Evolutionary conservation across 768 basidiomycete genomes (phyloP), one percentile per base, ranked within the genome.

Genomic region (Lactarius vividus): DNA sequence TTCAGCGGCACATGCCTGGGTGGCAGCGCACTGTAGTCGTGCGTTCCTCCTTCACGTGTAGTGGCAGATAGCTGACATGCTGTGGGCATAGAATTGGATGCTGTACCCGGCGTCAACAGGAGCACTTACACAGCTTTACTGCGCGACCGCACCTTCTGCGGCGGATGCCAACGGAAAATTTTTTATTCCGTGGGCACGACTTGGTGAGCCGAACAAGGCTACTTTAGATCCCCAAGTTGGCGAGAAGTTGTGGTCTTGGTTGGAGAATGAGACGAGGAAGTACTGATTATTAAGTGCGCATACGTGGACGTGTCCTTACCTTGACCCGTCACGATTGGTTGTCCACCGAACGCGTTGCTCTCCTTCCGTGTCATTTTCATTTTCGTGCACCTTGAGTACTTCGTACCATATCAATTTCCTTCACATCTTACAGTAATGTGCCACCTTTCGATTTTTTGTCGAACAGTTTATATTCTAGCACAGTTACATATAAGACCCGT

Each of bases 91-190:
- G 68, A 16, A 31, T 16, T n/a, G 16, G 57, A 0, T 59, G 1
- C 13, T 61, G 11, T 66, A 59, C 54, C n/a, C 65, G 1, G 65
- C 29, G 7, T 49, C 68, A 23, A 66, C 66, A 35, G 83, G 83
- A 3, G 79, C 78, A 11, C 71, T 83, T 56, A 79, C 82, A 1
- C 80, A 78, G 61, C 72, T 82, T 13, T 84, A 77, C 67, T 80
- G 78, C 9, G 81, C 78, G 0, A 80, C 79, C 18, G 69, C 80
- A 62, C 75, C 78, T 1, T 78, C 81, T 57, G 77, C 74, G 8
- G 75, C 64, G 3, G 73, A 71, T 4, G 66, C 77, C 1, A 78
- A 80, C 59, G 83, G 84, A 3, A 31, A 75, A 64, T 74, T 73
- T 55, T 66, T 75, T 23, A 68, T 75, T 23, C 76, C 76, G 1